Conservation (phyloP, 441 rosid species). For the Arabidopsis hybrid region DNA sequence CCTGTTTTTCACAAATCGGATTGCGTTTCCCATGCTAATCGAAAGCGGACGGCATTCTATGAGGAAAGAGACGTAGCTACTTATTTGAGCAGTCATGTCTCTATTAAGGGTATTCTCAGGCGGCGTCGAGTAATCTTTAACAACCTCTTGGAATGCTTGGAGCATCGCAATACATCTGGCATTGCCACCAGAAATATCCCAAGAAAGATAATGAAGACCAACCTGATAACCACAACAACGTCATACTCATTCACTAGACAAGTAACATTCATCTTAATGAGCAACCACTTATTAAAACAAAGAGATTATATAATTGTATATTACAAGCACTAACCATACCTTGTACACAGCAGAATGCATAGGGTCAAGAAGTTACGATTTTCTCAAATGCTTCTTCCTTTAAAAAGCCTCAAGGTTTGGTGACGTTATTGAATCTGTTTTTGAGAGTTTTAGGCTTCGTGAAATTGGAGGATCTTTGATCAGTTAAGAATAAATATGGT, state of each 20-base stretch:
- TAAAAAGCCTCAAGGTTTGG: slow-evolving; percentile 1
- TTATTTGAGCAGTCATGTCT: slow-evolving; percentile 79
- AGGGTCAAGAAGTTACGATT: slow-evolving; percentile 47
- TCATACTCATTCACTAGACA: slow-evolving; percentile 21
- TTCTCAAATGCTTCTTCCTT: slow-evolving; percentile 8
- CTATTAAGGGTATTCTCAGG: slow-evolving; percentile 75
- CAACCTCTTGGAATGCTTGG: slow-evolving; percentile 82
- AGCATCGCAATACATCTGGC: slow-evolving; percentile 98
- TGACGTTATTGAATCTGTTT: slow-evolving; percentile 13
- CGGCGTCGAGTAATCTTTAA: slow-evolving; percentile 80
- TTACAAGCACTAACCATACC: slow-evolving; percentile 48
- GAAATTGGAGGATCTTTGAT: slow-evolving; percentile 11
- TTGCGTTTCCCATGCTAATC: slow-evolving; percentile 92
- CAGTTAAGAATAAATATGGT: slow-evolving; percentile 4
- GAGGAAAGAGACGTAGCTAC: slow-evolving; percentile 83
- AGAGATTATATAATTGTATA: background rate
- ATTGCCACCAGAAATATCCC: slow-evolving; percentile 89
- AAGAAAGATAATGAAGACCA: slow-evolving; percentile 84
- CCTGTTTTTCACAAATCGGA: slow-evolving; percentile 74
- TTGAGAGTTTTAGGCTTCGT: slow-evolving; percentile 9
- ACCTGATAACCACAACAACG: slow-evolving; percentile 58
- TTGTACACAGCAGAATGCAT: slow-evolving; percentile 87
- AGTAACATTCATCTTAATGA: background rate
- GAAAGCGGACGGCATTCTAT: slow-evolving; percentile 93
- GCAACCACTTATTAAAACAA: slow-evolving; percentile 12